Base-by-base conservation (phyloP, 2,329 filamentous ascomycete species). In the Curvularia verruculosa region DNA sequence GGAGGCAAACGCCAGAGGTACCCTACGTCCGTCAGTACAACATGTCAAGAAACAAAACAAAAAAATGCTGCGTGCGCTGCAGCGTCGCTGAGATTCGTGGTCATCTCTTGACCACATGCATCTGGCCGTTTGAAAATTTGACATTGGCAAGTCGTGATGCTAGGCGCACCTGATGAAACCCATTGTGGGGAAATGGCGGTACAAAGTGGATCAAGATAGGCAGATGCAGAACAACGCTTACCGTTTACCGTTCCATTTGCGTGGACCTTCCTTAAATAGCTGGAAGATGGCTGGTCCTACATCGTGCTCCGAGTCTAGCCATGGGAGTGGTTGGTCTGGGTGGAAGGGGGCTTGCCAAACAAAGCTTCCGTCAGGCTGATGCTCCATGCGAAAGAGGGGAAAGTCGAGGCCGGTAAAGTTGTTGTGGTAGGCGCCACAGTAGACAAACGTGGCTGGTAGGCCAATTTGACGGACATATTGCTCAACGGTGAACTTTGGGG, bases 341-440 rank as follows among this genome's bases (percentile, higher is more conserved):
- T 96, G 91, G 76, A 98, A 98, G 0, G 95, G 95, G 1, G 94
- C 94, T 72, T 92, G 88, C 95, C 95, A 98, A 56, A 89, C 81
- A 74, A 97, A 97, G 52, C 90, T 92, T 18, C 91, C 92, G 68
- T 97, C 92, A 1, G 82, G 77, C 76, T 92, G 88, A 45, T 96
- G 81, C 62, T 96, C 92, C 90, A 97, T 96, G 79, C 93, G 95
- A 80, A 98, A 98, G 3, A 98, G 83, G 1, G 95, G 95, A 72
- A 96, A 98, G 1, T 87, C 87, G 29, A 97, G 83, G 45, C 91
- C 95, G 28, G 94, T 98, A 78, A 98, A 99, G 76, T 99, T 98
- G 79, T 98, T 98, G 83, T 98, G 96, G 82, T 98, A 99, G 69
- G 97, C 97, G 58, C 94, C 95, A 9, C 93, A 92, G 77, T 97